phyloP scores from a whole-genome alignment of 768 basidiomycete genomes.

The Pholiota molesta region DNA sequence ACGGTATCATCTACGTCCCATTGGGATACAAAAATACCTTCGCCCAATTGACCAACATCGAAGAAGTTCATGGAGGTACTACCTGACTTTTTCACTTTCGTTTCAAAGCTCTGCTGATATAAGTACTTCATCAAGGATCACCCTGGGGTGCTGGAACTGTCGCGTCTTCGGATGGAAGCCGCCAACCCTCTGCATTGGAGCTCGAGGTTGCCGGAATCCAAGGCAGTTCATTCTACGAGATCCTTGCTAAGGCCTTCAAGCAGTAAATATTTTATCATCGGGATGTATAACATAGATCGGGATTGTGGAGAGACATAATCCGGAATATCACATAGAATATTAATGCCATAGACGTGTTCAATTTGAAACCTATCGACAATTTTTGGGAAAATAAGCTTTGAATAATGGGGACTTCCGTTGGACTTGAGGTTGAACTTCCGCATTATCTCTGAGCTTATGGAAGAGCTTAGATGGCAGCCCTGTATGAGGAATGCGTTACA shows the following conservation, averaged over 20 bases:
- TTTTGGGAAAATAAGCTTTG: neutral
- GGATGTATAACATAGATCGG: neutral
- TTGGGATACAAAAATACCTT: conserved; percentile 36
- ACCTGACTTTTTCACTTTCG: conserved; percentile 3
- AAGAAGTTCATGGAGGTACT: conserved; percentile 63
- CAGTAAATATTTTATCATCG: neutral
- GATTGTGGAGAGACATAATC: neutral
- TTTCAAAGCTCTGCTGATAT: neutral
- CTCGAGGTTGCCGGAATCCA: conserved; percentile 59
- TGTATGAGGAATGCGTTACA: neutral
- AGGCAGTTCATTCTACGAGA: conserved; percentile 57
- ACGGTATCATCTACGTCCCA: conserved; percentile 52
- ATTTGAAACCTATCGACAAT: conserved; percentile 2
- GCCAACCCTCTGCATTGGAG: conserved; percentile 62
- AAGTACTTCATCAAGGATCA: conserved; percentile 47
- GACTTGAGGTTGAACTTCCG: neutral
- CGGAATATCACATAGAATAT: neutral
- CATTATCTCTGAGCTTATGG: neutral
- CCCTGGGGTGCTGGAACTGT: conserved; percentile 84
- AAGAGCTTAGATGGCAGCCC: neutral
- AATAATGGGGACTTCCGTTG: neutral
- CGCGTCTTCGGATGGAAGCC: conserved; percentile 55
- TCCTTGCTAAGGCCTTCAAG: conserved; percentile 40
- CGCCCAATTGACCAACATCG: conserved; percentile 38
- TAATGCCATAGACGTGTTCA: neutral